Base-by-base conservation (phyloP, 1,284 basidiomycete genomes). In the Ceraceosorus guamensis region DNA sequence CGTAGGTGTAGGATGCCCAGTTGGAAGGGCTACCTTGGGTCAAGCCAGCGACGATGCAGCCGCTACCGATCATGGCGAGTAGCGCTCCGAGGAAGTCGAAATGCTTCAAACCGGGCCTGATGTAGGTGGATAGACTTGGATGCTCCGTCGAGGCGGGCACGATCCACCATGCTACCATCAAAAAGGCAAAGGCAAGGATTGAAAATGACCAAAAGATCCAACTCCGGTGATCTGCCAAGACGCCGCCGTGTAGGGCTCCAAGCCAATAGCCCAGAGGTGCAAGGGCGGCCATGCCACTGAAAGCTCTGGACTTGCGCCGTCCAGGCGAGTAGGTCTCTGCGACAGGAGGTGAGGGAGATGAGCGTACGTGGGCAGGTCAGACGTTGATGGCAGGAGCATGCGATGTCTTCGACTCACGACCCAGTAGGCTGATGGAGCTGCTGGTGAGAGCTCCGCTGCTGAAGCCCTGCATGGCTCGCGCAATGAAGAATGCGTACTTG, bases 1-100 rank as follows among this genome's bases (percentile, higher is more conserved):
- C 43, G 43, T 51, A 51, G 13, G 62, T 47, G 51, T 64, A 65
- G 6, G 62, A 50, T 35, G 59, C n/a, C 62, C 62, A 64, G 46
- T 47, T 16, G 4, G 48, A 39, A 10, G 59, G 43, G 24, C 56
- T 37, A 47, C 62, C 62, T 44, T 64, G 62, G 14, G 62, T 64
- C 33, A 64, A 39, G 16, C 62, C 62, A 46, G 50, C 46, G 33
- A 64, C 52, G 31, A 64, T 33, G 34, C 46, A 46, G 7, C 46
- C 57, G 24, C 41, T 49, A 34, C 59, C 62, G 47, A 45, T 37
- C 13, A 64, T 32, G 32, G 57, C 62, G 11, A 64, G 53, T 13
- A 34, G 18, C n/a, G 57, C 46, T 18, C 62, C 62, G 24, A 49
- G 13, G 47, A 49, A 64, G 43, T 64, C 62, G 48, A 59, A 64